Conservation (phyloP, 208 protist genomes). For the Trypanosoma scelopori region DNA sequence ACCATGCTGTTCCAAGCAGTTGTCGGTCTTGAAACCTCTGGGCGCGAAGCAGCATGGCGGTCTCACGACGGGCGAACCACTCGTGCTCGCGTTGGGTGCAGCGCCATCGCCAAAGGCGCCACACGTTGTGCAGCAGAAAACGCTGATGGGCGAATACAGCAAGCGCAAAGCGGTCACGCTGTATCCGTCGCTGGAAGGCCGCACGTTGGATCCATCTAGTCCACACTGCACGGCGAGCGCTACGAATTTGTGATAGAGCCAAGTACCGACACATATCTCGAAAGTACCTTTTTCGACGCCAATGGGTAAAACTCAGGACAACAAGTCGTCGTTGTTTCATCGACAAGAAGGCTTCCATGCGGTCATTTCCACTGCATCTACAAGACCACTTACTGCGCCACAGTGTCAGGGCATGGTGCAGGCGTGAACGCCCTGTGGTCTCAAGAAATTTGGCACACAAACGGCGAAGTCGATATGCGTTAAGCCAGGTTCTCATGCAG, state of each 20-base stretch:
- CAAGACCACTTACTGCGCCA: conserved; percentile 12
- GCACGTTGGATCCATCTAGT: conserved; percentile 6
- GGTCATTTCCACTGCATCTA: not conserved
- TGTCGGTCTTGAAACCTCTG: not conserved
- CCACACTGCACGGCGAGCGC: not conserved
- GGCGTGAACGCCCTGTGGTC: not conserved
- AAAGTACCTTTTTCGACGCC: conserved; percentile 1
- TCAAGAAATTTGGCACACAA: conserved; percentile 6
- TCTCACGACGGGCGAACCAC: not conserved
- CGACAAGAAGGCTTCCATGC: conserved; percentile 10
- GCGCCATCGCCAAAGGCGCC: conserved; percentile 8
- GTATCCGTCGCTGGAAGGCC: not conserved
- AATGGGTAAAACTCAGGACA: conserved; percentile 3
- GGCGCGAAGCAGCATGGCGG: not conserved
- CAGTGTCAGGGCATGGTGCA: not conserved
- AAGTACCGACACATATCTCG: not conserved
- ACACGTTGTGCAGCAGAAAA: conserved; percentile 2
- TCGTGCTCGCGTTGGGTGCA: conserved; percentile 1
- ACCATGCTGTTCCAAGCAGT: conserved; percentile 18
- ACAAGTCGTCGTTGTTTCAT: not conserved
- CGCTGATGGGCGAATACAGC: conserved; percentile 3
- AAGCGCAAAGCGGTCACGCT: not conserved
- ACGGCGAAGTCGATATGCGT: not conserved
- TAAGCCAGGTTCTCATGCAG: conserved; percentile 7
- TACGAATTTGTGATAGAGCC: not conserved